These are phyloP conservation scores for Amorphotheca resinae DNA, from an alignment of 495 filamentous ascomycete genomes.

Conservation along the genomic window DNA sequence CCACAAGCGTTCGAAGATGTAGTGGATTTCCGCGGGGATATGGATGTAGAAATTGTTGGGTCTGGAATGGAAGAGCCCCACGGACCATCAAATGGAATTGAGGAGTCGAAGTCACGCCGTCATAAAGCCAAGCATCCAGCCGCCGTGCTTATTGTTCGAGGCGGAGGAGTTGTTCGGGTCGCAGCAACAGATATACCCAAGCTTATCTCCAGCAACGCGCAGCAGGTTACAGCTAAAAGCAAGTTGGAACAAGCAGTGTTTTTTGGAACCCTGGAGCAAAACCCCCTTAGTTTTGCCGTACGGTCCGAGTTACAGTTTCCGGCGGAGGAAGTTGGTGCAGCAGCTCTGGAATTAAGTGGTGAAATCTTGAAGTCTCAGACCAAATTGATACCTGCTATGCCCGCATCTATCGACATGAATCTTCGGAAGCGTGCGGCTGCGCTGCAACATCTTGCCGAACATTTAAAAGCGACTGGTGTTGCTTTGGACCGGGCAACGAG, in stretches of 20 bases:
- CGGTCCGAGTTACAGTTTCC: conserved; percentile 50
- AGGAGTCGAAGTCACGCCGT: conserved; percentile 33
- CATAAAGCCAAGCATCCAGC: conserved; percentile 47
- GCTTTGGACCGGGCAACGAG: conserved; percentile 46
- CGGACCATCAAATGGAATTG: conserved; percentile 23
- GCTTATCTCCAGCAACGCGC: conserved; percentile 34
- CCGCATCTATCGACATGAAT: conserved; percentile 69
- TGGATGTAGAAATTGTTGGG: conserved; percentile 44
- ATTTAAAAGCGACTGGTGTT: conserved; percentile 43
- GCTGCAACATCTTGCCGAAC: conserved; percentile 54
- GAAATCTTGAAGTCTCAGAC: conserved; percentile 69
- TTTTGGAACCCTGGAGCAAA: conserved; percentile 67
- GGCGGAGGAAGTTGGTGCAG: conserved; percentile 56
- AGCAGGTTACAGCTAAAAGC: conserved; percentile 59
- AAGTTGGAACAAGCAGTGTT: conserved; percentile 93
- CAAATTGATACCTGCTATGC: conserved; percentile 53
- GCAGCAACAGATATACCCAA: conserved; percentile 40
- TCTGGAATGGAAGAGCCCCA: conserved; percentile 45
- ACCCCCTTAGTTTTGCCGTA: conserved; percentile 65
- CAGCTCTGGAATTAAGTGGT: conserved; percentile 65
- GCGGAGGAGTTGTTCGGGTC: conserved; percentile 69
- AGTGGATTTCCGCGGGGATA: conserved; percentile 63
- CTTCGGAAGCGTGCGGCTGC: conserved; percentile 56
- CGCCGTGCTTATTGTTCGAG: conserved; percentile 61
- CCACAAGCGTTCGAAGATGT: conserved; percentile 65